Conservation (phyloP, 768 basidiomycete genomes). For the Terana coerulea region DNA sequence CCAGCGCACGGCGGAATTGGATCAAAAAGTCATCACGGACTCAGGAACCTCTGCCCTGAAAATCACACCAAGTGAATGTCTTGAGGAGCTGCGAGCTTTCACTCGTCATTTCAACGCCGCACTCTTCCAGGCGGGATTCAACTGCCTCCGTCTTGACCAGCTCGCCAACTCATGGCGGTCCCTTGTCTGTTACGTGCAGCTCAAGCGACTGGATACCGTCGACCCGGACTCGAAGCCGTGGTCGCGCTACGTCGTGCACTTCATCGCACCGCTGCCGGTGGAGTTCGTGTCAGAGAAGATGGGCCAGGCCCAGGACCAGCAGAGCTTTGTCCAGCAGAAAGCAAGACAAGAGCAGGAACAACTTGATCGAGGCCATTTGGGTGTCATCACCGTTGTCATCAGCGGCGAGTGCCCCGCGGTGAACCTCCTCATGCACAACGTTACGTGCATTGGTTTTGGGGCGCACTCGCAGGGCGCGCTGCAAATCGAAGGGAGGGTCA, state of each 20-base stretch:
- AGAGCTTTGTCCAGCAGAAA: constrained; percentile 6
- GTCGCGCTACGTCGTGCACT: constrained; percentile 10
- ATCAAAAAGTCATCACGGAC: neutral
- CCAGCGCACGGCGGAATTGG: neutral
- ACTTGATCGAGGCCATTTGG: constrained; percentile 9
- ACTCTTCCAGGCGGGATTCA: constrained; percentile 16
- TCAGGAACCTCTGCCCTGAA: neutral
- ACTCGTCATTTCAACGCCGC: constrained; percentile 14
- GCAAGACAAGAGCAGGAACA: constrained; percentile 7
- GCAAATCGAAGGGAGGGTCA: constrained; percentile 10
- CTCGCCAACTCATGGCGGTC: neutral
- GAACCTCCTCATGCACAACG: constrained; percentile 9
- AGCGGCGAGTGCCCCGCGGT: neutral
- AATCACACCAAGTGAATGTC: constrained; percentile 2
- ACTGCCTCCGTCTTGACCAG: constrained; percentile 6
- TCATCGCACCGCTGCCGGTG: constrained; percentile 5
- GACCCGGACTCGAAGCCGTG: constrained; percentile 9
- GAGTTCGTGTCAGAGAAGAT: neutral
- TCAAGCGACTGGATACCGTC: constrained; percentile 1
- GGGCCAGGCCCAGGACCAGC: neutral
- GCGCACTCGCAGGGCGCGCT: constrained; percentile 8
- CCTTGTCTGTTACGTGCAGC: constrained; percentile 5
- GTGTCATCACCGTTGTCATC: constrained; percentile 11
- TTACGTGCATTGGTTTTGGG: constrained; percentile 15
- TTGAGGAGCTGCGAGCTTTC: constrained; percentile 12